These are phyloP conservation scores for Neurospora sp. DNA, from an alignment of 495 filamentous ascomycete genomes.

Conservation along the genomic window DNA sequence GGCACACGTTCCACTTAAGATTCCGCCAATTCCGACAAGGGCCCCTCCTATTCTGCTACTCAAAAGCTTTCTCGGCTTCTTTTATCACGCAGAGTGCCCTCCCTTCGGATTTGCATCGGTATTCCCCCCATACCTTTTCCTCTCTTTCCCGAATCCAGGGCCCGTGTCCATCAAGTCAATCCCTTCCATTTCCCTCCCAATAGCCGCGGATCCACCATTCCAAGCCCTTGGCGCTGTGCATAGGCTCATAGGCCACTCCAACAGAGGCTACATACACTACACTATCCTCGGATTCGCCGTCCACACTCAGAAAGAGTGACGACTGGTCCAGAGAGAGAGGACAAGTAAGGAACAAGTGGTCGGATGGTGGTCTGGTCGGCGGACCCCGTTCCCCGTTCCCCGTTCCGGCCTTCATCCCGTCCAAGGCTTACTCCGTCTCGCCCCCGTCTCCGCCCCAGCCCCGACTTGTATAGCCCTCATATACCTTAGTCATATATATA, in stretches of 20 bases:
- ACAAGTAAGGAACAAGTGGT: not conserved
- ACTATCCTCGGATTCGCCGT: not conserved
- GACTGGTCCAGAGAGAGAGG: not conserved
- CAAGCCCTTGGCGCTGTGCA: not conserved
- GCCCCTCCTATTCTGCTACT: not conserved
- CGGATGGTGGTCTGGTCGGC: not conserved
- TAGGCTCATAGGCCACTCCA: not conserved
- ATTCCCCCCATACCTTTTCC: slow-evolving; percentile 7
- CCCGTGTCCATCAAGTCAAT: not conserved
- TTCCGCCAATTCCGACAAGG: not conserved
- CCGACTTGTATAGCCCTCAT: not conserved
- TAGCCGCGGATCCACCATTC: not conserved
- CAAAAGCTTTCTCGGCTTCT: slow-evolving; percentile 16
- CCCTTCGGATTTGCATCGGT: slow-evolving; percentile 28
- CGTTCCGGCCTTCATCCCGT: not conserved
- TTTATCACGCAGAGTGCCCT: slow-evolving; percentile 3
- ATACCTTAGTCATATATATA: not conserved
- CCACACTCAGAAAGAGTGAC: not conserved
- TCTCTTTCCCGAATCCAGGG: not conserved
- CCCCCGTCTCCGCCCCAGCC: not conserved
- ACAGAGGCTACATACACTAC: not conserved
- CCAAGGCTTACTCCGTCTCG: not conserved
- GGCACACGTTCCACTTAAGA: not conserved
- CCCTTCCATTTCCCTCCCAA: not conserved
- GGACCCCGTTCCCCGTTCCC: not conserved